Percentiles rank a stretch among this genome's conserved stretches.
These are phyloP conservation scores for Ceratocystis diversiconidia DNA, from an alignment of 2,329 filamentous ascomycete genomes.

Conservation along the genomic window DNA sequence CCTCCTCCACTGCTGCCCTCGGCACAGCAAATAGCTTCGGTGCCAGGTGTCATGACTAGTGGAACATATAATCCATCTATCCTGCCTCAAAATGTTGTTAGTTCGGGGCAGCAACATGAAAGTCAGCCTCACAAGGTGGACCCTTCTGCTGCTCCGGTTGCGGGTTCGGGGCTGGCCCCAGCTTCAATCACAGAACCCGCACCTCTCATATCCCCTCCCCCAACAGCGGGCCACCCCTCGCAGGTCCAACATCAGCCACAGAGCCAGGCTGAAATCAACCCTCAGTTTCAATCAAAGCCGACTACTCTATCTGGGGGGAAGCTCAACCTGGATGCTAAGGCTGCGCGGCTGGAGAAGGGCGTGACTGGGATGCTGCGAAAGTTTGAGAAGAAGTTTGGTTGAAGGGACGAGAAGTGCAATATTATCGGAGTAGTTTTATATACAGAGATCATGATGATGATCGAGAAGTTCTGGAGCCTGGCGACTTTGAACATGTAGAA, in stretches of 20 bases:
- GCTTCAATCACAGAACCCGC: conserved; percentile 15
- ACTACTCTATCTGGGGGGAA: conserved; percentile 20
- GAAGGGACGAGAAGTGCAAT: not conserved
- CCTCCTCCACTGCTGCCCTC: conserved; percentile 26
- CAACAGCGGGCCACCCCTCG: conserved; percentile 32
- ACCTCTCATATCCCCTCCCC: conserved; percentile 21
- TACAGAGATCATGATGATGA: not conserved
- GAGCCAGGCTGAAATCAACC: not conserved
- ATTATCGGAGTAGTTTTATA: not conserved
- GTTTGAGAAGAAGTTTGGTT: conserved; percentile 61
- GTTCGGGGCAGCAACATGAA: conserved; percentile 5
- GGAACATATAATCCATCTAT: conserved; percentile 17
- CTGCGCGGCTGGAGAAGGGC: conserved; percentile 53
- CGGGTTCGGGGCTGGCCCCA: conserved; percentile 14
- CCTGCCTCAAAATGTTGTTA: conserved; percentile 12
- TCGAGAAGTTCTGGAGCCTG: too few relatives aligned
- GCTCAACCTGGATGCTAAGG: conserved; percentile 48
- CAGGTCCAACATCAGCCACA: conserved; percentile 7
- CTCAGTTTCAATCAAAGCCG: not conserved
- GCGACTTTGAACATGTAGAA: too few relatives aligned
- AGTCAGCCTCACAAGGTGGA: conserved; percentile 3
- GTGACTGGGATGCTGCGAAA: conserved; percentile 61
- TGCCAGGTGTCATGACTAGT: conserved; percentile 20
- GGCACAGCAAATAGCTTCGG: conserved; percentile 17
- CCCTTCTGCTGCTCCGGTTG: conserved; percentile 18